Base-by-base conservation (phyloP, 1,139 yeast genomes). In the Hansenula sp. region DNA sequence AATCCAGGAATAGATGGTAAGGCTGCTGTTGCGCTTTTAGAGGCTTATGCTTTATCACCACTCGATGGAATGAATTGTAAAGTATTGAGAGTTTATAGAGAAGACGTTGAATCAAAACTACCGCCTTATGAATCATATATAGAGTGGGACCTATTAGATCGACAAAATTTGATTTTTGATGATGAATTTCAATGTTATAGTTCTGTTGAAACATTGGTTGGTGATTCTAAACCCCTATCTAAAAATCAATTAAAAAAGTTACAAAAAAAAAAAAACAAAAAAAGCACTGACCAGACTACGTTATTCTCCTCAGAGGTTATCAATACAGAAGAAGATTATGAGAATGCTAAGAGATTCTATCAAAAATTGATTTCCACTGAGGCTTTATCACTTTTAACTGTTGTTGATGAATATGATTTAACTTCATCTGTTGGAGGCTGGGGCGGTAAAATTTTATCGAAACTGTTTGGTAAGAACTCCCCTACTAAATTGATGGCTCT, bases 1-100 rank as follows among this genome's bases (percentile, higher is more conserved):
- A 64, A 58, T 46, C 65, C 72, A 2, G 75, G 74, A 2, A 57
- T 71, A 0, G 61, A 69, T 5, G 76, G 76, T 5, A 63, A 58
- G 16, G 59, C 65, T 33, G 72, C 70, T 3, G 48, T 71, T 6
- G 61, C 69, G 21, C 54, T 71, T 40, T 67, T 71, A 68, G 62
- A 61, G 48, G 65, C 72, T 2, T 71, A 71, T 45, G 51, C 59
- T 13, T 49, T 51, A 27, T 55, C 71, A 2, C 53, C 57, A 5
- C 55, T 70, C 42, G 57, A 58, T 12, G 63, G 62, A 9, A 61
- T 71, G 66, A 50, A 49, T 16, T 69, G 74, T 51, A 56, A 58
- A 41, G 72, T 71, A 4, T 55, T 71, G 28, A 57, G 76, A 16
- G 70, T 71, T 0, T 70, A 53, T 45, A 50, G 48, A 44, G 48